Conservation (phyloP, 1,284 basidiomycete species). For the Psilocybe mexicana region DNA sequence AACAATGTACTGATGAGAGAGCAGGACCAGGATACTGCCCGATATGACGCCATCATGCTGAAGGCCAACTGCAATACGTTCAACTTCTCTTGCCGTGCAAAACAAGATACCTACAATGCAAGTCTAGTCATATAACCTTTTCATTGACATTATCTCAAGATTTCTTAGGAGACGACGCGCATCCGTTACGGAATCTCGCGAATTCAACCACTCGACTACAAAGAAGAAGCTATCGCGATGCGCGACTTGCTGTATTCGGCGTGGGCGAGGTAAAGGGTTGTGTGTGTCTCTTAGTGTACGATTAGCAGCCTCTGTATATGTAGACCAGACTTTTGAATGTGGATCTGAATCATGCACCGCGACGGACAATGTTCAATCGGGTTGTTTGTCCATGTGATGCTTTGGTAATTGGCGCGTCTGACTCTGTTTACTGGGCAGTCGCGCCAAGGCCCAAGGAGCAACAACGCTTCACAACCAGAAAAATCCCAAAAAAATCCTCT, state of each 20-base stretch:
- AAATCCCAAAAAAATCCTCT: slow-evolving; percentile 4
- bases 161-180: slow-evolving; percentile 67
- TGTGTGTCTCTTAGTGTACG: neutral
- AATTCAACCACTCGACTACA: slow-evolving; percentile 70
- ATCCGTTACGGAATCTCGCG: slow-evolving; percentile 82
- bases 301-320: neutral
- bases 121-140: slow-evolving; percentile 28
- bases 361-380: slow-evolving; percentile 13
- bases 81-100: slow-evolving; percentile 88
- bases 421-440: slow-evolving; percentile 19
- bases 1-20: neutral
- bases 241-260: slow-evolving; percentile 52
- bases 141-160: neutral
- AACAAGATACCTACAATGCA: slow-evolving; percentile 86
- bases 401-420: slow-evolving; percentile 17
- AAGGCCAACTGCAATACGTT: slow-evolving; percentile 71
- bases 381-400: slow-evolving; percentile 20
- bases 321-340: neutral
- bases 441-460: slow-evolving; percentile 8
- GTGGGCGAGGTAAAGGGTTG: slow-evolving; percentile 35
- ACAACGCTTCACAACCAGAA: slow-evolving; percentile 15
- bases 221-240: slow-evolving; percentile 65
- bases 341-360: neutral
- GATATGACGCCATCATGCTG: slow-evolving; percentile 65
- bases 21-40: slow-evolving; percentile 66